Percentiles rank a stretch among this genome's conserved stretches.
Conservation (phyloP, 768 basidiomycete genomes). For the Pluteus cervinus region DNA sequence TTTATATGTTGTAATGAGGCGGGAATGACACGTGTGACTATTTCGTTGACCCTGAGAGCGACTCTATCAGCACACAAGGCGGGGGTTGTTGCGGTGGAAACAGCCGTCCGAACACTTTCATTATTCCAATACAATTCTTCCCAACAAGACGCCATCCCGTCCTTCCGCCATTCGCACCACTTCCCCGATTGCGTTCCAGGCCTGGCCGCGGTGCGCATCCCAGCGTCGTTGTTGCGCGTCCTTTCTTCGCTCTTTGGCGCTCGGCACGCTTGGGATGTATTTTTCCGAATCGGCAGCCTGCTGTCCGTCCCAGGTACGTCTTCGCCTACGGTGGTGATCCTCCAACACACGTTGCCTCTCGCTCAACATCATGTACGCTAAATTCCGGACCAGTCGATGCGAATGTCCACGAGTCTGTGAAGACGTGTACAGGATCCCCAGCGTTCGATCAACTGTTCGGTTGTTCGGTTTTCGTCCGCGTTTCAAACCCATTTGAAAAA, state of each 20-base stretch:
- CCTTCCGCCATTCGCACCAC: constrained; percentile 57
- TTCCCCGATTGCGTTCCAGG: constrained; percentile 45
- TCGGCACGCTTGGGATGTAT: constrained; percentile 15
- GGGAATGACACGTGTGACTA: no score
- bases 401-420: constrained; percentile 56
- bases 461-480: no score
- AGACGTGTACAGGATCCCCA: constrained; percentile 57
- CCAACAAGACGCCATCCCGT: constrained; percentile 41
- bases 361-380: constrained; percentile 31
- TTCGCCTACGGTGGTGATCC: constrained; percentile 3
- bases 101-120: no score
- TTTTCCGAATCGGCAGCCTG: constrained; percentile 8
- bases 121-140: constrained; percentile 30
- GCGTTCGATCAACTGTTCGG: constrained; percentile 65
- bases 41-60: no score
- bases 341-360: constrained; percentile 24
- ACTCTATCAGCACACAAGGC: no score
- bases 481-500: no score
- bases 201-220: constrained; percentile 27
- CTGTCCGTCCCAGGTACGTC: constrained; percentile 4
- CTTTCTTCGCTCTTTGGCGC: constrained; percentile 10
- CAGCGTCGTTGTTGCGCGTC: constrained; percentile 15
- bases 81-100: no score
- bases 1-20: no score
- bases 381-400: constrained; percentile 53